phyloP scores from a whole-genome alignment of 1,284 basidiomycete genomes.

The Leucocoprinus gongylophorus region DNA sequence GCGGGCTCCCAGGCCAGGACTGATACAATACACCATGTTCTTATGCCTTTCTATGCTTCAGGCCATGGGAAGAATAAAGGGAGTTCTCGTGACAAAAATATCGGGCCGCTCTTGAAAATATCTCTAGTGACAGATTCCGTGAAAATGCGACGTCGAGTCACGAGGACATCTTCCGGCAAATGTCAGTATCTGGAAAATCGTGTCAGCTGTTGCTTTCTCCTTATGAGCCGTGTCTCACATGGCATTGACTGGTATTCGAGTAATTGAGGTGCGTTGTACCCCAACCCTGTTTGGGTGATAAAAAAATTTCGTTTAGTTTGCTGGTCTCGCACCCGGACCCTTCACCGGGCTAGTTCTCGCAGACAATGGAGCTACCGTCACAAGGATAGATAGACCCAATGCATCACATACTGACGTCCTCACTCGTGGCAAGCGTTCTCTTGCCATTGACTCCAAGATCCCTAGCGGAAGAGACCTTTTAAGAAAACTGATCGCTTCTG shows the following conservation, averaged over 20 bases:
- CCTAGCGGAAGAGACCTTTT: constrained; percentile 53
- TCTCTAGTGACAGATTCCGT: too few species aligned
- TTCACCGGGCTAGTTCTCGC: constrained; percentile 76
- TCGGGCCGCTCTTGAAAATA: too few species aligned
- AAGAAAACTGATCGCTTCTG: constrained; percentile 51
- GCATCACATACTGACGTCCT: constrained; percentile 45
- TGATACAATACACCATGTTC: background rate
- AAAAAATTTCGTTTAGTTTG: constrained; percentile 54
- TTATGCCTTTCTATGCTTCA: constrained; percentile 1
- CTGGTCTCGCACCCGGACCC: constrained; percentile 78
- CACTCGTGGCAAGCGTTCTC: constrained; percentile 67
- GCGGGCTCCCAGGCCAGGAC: too few species aligned
- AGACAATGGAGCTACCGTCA: constrained; percentile 76
- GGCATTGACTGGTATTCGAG: constrained; percentile 48
- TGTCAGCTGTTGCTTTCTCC: background rate
- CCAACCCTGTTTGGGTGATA: background rate
- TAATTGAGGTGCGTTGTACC: constrained; percentile 44
- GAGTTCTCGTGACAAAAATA: constrained; percentile 2
- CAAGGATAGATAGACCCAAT: constrained; percentile 61
- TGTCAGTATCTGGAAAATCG: constrained; percentile 8
- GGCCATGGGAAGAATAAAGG: constrained; percentile 6
- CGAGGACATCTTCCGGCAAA: constrained; percentile 1
- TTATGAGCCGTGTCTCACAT: constrained; percentile 24
- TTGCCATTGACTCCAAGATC: constrained; percentile 61
- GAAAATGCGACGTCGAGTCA: background rate